These are phyloP conservation scores for Xylariaceae sp. DNA, from an alignment of 2,329 filamentous ascomycete genomes.

Conservation along the genomic window DNA sequence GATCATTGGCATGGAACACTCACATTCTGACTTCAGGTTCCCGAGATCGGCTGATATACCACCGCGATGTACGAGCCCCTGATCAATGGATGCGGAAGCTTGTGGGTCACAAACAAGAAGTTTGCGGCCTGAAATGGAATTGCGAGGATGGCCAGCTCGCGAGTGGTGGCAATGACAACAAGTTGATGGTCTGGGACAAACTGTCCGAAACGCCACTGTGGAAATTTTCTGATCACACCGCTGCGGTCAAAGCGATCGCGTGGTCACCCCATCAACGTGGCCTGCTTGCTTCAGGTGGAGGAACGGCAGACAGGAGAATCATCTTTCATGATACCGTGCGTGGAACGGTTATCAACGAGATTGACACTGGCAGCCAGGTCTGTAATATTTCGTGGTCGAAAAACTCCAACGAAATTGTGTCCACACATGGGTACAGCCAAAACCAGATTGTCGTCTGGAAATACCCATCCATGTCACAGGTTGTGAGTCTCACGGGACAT, in stretches of 20 bases:
- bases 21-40: slow-evolving; percentile 96
- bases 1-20: slow-evolving; percentile 94
- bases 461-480: slow-evolving; percentile 96
- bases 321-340: slow-evolving; percentile 96
- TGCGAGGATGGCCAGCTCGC: slow-evolving; percentile 92
- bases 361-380: slow-evolving; percentile 97
- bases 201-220: slow-evolving; percentile 86
- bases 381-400: slow-evolving; percentile 97
- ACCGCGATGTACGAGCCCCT: slow-evolving; percentile 88
- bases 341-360: slow-evolving; percentile 76
- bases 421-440: slow-evolving; percentile 94
- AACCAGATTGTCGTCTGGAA: slow-evolving; percentile 99
- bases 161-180: slow-evolving; percentile 97
- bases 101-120: slow-evolving; percentile 94
- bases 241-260: slow-evolving; percentile 94
- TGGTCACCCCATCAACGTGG: slow-evolving; percentile 97
- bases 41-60: slow-evolving; percentile 87
- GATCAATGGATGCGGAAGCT: slow-evolving; percentile 86
- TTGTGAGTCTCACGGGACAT: slow-evolving; percentile 90
- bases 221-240: slow-evolving; percentile 92
- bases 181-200: slow-evolving; percentile 98
- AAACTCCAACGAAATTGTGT: slow-evolving; percentile 96
- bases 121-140: slow-evolving; percentile 96
- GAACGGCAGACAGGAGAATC: slow-evolving; percentile 91
- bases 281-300: slow-evolving; percentile 89